Evolutionary conservation across 495 filamentous ascomycete genomes (phyloP).

Genomic region (Chaetomium fimeti): DNA sequence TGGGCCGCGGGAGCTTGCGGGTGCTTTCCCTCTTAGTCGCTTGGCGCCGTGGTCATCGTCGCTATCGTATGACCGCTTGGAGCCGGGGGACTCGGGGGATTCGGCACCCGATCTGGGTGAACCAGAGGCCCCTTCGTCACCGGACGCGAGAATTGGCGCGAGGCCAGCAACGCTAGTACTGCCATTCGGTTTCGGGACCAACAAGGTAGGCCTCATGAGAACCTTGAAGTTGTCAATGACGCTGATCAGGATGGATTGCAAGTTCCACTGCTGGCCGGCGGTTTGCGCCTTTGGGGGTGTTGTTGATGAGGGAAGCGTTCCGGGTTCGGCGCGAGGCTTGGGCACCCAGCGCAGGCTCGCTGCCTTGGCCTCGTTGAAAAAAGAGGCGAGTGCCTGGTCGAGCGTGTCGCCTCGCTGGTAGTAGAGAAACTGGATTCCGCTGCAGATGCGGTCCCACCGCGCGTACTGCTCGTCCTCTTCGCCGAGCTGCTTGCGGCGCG

Average conservation of each 20-base stretch:
- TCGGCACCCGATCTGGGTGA: neutral
- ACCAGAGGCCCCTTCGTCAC: neutral
- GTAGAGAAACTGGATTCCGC: constrained; percentile 24
- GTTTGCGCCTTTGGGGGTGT: constrained; percentile 22
- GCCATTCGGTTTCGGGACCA: neutral
- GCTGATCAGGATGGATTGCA: constrained; percentile 26
- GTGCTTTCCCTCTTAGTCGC: constrained; percentile 11
- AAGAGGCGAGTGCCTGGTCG: constrained; percentile 20
- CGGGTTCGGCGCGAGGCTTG: constrained; percentile 18
- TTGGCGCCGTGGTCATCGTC: constrained; percentile 17
- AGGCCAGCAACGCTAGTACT: too few relatives aligned
- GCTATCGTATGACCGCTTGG: constrained; percentile 26
- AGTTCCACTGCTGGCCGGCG: constrained; percentile 10
- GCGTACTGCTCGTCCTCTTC: constrained; percentile 19
- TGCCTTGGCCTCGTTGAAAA: constrained; percentile 25
- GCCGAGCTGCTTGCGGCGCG: constrained; percentile 18
- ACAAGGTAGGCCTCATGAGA: neutral
- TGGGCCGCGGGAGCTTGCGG: neutral
- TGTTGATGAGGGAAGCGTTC: constrained; percentile 17
- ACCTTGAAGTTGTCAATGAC: constrained; percentile 18
- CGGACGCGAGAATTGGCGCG: neutral
- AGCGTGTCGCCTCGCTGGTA: constrained; percentile 21
- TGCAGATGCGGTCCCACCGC: constrained; percentile 22
- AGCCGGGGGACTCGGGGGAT: neutral
- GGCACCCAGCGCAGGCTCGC: constrained; percentile 28